Conservation (phyloP, 371 early-diverging fungal genomes). For the Syncephalastrum contaminatum region DNA sequence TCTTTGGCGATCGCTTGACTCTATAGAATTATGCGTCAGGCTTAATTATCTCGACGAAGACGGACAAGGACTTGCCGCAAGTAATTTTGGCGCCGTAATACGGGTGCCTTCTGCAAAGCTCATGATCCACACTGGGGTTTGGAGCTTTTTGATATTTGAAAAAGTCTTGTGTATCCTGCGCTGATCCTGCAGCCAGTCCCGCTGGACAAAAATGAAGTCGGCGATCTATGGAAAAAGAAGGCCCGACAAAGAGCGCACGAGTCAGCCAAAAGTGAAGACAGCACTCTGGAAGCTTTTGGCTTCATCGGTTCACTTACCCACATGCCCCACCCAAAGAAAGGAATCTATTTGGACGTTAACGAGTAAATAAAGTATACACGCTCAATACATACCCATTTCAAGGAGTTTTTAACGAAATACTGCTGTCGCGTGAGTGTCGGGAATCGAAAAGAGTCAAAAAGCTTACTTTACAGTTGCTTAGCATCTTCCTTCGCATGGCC, state of each 20-base stretch:
- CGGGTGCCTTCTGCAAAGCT: slow-evolving; percentile 76
- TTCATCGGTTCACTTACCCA: slow-evolving; percentile 36
- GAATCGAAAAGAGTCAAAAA: background rate
- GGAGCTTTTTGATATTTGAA: slow-evolving; percentile 48
- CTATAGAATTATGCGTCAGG: slow-evolving; percentile 16
- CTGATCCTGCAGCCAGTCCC: slow-evolving; percentile 70
- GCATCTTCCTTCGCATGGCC: slow-evolving; percentile 62
- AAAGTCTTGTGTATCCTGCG: slow-evolving; percentile 61
- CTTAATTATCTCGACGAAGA: slow-evolving; percentile 6
- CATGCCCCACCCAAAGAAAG: slow-evolving; percentile 67
- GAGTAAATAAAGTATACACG: background rate
- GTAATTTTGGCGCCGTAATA: slow-evolving; percentile 57
- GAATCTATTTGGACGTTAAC: slow-evolving; percentile 30
- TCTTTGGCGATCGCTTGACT: slow-evolving; percentile 61
- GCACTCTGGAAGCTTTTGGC: background rate
- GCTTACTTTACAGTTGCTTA: slow-evolving; percentile 63
- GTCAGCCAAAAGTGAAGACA: too few relatives aligned
- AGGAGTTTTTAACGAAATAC: slow-evolving; percentile 76
- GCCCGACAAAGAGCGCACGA: background rate
- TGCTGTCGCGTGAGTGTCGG: slow-evolving; percentile 13
- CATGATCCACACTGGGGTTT: slow-evolving; percentile 74
- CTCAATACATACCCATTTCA: slow-evolving; percentile 57
- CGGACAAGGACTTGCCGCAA: slow-evolving; percentile 36
- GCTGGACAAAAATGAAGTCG: slow-evolving; percentile 68
- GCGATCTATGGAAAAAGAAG: slow-evolving; percentile 42